Percentiles rank a stretch among this genome's conserved stretches.
These are phyloP conservation scores for Colletotrichum cereale DNA, from an alignment of 2,329 filamentous ascomycete genomes.

Conservation along the genomic window DNA sequence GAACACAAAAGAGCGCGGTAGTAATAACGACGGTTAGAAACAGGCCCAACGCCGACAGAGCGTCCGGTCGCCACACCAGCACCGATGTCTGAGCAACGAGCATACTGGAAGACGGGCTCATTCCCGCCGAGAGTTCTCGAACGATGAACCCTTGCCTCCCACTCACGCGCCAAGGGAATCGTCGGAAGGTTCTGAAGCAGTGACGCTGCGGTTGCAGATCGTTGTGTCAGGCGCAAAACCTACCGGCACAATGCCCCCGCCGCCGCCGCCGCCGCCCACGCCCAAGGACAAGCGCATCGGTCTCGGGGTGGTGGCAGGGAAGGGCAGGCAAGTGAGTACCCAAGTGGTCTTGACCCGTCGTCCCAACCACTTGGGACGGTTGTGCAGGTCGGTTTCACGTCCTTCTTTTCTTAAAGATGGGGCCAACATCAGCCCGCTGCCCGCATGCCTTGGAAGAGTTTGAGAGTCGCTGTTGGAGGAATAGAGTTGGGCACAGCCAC, in stretches of 20 bases:
- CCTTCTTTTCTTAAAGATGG: neutral
- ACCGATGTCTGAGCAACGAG: slow-evolving; percentile 4
- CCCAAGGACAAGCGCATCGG: slow-evolving; percentile 24
- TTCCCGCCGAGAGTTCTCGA: slow-evolving; percentile 27
- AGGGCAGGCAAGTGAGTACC: neutral
- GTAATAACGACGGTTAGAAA: slow-evolving; percentile 3
- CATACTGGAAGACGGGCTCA: neutral
- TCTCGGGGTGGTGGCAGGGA: slow-evolving; percentile 3
- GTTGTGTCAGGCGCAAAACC: slow-evolving; percentile 37
- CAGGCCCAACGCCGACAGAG: slow-evolving; percentile 16
- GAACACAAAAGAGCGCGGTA: neutral
- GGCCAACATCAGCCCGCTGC: slow-evolving; percentile 27
- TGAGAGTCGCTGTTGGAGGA: neutral
- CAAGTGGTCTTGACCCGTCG: slow-evolving; percentile 25
- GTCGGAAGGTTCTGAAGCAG: slow-evolving; percentile 30
- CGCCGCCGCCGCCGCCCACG: neutral
- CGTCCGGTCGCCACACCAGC: neutral
- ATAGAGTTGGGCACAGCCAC: slow-evolving; percentile 17
- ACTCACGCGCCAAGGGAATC: slow-evolving; percentile 7
- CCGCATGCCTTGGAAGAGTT: slow-evolving; percentile 14
- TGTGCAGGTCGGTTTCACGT: slow-evolving; percentile 27
- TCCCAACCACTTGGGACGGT: slow-evolving; percentile 35
- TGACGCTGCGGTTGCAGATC: slow-evolving; percentile 39
- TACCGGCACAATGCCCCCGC: slow-evolving; percentile 28
- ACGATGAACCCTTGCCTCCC: slow-evolving; percentile 24